phyloP scores from a whole-genome alignment of 805 yeast genomes.

The Candida ovalis region DNA sequence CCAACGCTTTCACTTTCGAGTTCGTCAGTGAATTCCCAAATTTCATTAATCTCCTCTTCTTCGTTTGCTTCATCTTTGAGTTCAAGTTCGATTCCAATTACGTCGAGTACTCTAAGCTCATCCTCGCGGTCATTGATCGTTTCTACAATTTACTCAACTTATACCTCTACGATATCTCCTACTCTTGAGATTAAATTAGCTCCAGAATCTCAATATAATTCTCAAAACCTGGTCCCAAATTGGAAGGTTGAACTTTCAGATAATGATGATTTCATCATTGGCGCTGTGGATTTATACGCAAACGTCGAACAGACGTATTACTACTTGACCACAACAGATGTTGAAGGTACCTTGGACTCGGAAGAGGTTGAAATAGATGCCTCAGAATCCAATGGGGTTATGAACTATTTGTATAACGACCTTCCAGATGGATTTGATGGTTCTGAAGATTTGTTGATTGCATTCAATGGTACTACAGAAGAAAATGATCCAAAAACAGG shows the following conservation, averaged over 20 bases:
- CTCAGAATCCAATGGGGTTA: neutral
- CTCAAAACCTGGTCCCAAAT: too few species aligned
- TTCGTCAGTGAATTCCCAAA: too few species aligned
- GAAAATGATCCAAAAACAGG: neutral
- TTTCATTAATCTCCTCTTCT: too few species aligned
- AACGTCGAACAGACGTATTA: neutral
- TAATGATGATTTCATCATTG: neutral
- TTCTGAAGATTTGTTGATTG: neutral
- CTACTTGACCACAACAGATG: neutral
- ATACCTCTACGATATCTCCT: neutral
- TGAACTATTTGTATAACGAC: neutral
- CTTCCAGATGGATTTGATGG: neutral
- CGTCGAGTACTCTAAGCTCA: too few species aligned
- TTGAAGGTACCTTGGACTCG: neutral
- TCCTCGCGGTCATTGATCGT: neutral
- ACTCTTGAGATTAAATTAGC: neutral
- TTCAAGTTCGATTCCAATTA: too few species aligned
- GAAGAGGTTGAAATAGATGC: neutral
- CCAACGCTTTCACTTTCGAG: too few species aligned
- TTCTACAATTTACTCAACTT: too few species aligned
- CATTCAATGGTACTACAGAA: neutral
- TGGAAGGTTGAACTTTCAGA: too few species aligned
- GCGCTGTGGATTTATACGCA: neutral
- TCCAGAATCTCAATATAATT: neutral
- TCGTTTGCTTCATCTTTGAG: neutral